These are phyloP conservation scores for Apiospora kogelbergensis DNA, from an alignment of 2,329 filamentous ascomycete species.

Conservation along the genomic window DNA sequence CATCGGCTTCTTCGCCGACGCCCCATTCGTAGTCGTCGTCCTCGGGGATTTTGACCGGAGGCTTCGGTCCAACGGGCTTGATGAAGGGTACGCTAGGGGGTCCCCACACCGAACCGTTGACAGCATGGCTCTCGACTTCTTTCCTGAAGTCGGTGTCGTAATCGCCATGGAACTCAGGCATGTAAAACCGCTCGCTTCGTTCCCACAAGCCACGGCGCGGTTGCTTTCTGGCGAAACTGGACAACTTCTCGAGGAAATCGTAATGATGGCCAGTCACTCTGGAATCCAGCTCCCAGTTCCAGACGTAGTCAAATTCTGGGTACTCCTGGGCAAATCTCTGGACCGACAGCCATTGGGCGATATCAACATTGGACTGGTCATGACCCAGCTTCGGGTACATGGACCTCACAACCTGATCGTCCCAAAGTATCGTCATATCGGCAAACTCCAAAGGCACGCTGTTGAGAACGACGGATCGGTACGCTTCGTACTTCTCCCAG, in stretches of 20 bases:
- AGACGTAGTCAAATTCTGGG: constrained; percentile 77
- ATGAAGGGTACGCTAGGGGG: constrained; percentile 58
- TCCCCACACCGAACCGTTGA: constrained; percentile 65
- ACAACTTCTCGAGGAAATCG: constrained; percentile 69
- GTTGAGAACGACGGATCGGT: constrained; percentile 59
- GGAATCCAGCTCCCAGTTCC: constrained; percentile 88
- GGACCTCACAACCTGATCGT: constrained; percentile 69
- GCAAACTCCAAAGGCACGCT: constrained; percentile 70
- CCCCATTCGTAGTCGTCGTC: constrained; percentile 75
- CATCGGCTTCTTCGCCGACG: constrained; percentile 72
- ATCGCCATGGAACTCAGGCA: constrained; percentile 65
- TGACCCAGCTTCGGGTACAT: constrained; percentile 74
- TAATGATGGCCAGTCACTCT: constrained; percentile 81
- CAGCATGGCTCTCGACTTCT: constrained; percentile 56
- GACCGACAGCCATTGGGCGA: constrained; percentile 68
- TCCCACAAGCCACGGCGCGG: constrained; percentile 75
- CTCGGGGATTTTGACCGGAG: constrained; percentile 56
- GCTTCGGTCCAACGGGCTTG: constrained; percentile 61
- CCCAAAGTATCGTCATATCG: constrained; percentile 73
- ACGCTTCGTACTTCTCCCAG: constrained; percentile 57
- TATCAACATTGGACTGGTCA: constrained; percentile 53
- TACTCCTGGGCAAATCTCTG: constrained; percentile 76
- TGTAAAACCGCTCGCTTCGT: constrained; percentile 70
- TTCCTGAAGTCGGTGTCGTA: constrained; percentile 68
- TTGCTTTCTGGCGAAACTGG: constrained; percentile 63